phyloP scores from a whole-genome alignment of 2,329 filamentous ascomycete genomes.

The Hypoxylon sp. region DNA sequence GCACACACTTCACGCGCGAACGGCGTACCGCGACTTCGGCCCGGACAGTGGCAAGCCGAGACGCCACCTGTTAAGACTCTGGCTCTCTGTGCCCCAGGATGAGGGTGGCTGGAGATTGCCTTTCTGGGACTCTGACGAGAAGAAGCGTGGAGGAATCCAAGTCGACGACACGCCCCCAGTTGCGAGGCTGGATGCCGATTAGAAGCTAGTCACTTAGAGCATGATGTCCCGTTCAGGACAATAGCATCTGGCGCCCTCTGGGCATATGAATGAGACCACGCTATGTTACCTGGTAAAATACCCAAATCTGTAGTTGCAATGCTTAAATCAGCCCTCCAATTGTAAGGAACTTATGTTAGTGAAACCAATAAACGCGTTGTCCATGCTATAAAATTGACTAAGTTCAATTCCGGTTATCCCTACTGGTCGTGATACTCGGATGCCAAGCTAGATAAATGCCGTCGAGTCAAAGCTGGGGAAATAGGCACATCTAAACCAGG shows the following conservation, averaged over 20 bases:
- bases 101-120: slow-evolving; percentile 91
- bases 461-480: background rate
- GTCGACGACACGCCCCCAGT: slow-evolving; percentile 84
- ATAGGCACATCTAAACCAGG: background rate
- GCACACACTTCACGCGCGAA: slow-evolving; percentile 85
- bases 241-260: background rate
- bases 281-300: background rate
- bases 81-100: slow-evolving; percentile 84
- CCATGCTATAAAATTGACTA: too few relatives aligned
- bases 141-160: slow-evolving; percentile 91
- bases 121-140: slow-evolving; percentile 84
- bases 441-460: background rate
- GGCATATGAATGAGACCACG: slow-evolving; percentile 12
- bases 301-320: background rate
- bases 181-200: slow-evolving; percentile 84
- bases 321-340: background rate
- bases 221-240: background rate
- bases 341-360: background rate
- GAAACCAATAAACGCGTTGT: background rate
- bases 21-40: slow-evolving; percentile 79
- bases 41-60: slow-evolving; percentile 75
- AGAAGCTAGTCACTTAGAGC: slow-evolving; percentile 47
- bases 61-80: slow-evolving; percentile 85
- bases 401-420: background rate
- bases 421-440: background rate